These are phyloP conservation scores for Dujonia santamariae DNA, from an alignment of 1,139 yeast species.

Conservation along the genomic window DNA sequence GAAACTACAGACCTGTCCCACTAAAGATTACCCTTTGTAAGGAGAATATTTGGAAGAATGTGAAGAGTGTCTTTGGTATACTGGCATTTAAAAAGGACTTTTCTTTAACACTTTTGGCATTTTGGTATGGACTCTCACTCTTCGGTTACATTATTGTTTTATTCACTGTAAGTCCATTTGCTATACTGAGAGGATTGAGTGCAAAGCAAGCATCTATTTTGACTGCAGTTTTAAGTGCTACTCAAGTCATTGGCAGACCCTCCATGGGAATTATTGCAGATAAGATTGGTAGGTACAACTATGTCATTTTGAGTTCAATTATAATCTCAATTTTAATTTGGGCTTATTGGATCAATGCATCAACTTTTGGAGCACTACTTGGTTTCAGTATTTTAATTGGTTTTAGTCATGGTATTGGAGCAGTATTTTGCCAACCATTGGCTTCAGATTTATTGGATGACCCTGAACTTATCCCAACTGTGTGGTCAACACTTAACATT, in stretches of 20 bases:
- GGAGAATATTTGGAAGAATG: conserved; percentile 17
- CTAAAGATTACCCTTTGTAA: conserved; percentile 19
- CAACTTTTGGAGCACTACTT: conserved; percentile 47
- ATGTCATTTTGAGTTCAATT: conserved; percentile 33
- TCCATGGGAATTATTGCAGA: conserved; percentile 58
- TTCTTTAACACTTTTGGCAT: conserved; percentile 41
- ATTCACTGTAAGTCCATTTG: conserved; percentile 61
- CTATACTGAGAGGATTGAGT: conserved; percentile 55
- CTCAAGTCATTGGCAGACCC: conserved; percentile 68
- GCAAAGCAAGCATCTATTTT: conserved; percentile 54
- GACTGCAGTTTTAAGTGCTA: conserved; percentile 61
- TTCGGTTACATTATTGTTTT: conserved; percentile 59
- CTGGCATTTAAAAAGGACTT: conserved; percentile 21
- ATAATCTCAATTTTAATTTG: conserved; percentile 35
- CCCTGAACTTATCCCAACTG: conserved; percentile 47
- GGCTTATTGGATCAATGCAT: conserved; percentile 57
- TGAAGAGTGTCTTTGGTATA: conserved; percentile 19
- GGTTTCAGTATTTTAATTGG: conserved; percentile 55
- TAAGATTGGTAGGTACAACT: conserved; percentile 54
- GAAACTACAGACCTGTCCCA: conserved; percentile 34
- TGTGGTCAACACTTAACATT: conserved; percentile 58
- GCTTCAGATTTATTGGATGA: conserved; percentile 48
- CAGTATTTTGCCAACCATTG: conserved; percentile 59
- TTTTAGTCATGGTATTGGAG: conserved; percentile 57
- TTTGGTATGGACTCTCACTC: conserved; percentile 57